Percentiles rank a stretch among this genome's conserved stretches.
Conservation (phyloP, 495 filamentous ascomycete species). For the Acidomyces sp. region DNA sequence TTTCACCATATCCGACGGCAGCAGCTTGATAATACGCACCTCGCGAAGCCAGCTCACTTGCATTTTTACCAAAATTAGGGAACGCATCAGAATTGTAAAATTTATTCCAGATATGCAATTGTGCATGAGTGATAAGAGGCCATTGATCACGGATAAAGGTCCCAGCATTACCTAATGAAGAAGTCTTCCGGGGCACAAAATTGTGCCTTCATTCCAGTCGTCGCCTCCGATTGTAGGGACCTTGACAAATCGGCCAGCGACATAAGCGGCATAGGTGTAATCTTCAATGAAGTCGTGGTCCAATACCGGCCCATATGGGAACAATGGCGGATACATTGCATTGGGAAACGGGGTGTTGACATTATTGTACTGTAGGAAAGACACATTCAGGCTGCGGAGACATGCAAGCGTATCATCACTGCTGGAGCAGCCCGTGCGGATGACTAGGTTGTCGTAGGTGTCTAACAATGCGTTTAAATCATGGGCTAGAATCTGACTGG, state of each 20-base stretch:
- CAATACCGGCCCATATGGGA: constrained; percentile 45
- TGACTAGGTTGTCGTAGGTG: constrained; percentile 49
- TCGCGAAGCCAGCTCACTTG: no score
- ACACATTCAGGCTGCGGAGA: constrained; percentile 39
- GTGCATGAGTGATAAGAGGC: constrained; percentile 38
- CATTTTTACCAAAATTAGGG: constrained; percentile 39
- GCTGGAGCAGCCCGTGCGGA: constrained; percentile 39
- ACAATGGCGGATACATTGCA: constrained; percentile 36
- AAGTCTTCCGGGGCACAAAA: constrained; percentile 44
- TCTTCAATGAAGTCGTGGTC: constrained; percentile 47
- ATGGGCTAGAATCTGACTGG: no score
- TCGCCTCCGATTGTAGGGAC: constrained; percentile 61
- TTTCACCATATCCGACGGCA: constrained; percentile 58
- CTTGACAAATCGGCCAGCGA: constrained; percentile 47
- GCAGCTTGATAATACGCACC: no score
- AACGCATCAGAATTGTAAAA: constrained; percentile 49
- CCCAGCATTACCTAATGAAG: constrained; percentile 34
- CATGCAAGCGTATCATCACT: constrained; percentile 41
- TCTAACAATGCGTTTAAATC: no score
- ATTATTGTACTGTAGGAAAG: constrained; percentile 41
- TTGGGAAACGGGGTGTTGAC: constrained; percentile 42
- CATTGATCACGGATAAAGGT: constrained; percentile 53
- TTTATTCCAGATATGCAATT: constrained; percentile 42
- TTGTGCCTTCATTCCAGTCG: constrained; percentile 56
- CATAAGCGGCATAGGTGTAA: constrained; percentile 46